phyloP scores from a whole-genome alignment of 768 basidiomycete species.

The Mycena polygramma region DNA sequence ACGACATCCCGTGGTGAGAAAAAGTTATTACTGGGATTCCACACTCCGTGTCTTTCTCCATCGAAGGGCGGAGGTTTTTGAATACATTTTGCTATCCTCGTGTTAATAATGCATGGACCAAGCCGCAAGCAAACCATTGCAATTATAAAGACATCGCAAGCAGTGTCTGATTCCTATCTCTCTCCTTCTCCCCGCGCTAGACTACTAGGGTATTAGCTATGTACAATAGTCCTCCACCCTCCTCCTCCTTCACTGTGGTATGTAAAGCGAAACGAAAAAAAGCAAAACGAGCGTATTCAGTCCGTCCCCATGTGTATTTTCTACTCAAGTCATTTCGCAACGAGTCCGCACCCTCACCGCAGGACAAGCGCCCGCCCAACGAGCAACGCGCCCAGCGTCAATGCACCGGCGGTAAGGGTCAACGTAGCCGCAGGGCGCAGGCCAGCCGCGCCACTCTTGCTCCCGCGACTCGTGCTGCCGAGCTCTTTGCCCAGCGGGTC shows the following conservation, averaged over 20 bases:
- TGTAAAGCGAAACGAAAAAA: neutral
- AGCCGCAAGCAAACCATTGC: too few relatives aligned
- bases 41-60: too few relatives aligned
- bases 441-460: slow-evolving; percentile 5
- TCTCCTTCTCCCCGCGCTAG: neutral
- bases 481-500: slow-evolving; percentile 17
- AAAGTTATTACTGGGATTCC: too few relatives aligned
- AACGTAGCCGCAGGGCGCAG: slow-evolving; percentile 11
- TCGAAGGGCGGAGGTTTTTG: too few relatives aligned
- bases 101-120: too few relatives aligned
- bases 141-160: neutral
- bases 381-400: slow-evolving; percentile 24
- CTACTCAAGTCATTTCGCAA: too few relatives aligned
- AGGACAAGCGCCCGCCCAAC: slow-evolving; percentile 4
- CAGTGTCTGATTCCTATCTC: neutral
- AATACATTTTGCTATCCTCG: too few relatives aligned
- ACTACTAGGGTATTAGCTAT: neutral
- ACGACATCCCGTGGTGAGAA: too few relatives aligned
- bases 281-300: neutral
- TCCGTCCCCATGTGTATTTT: too few relatives aligned
- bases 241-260: neutral
- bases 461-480: slow-evolving; percentile 35
- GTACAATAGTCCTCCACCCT: neutral
- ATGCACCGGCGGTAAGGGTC: neutral
- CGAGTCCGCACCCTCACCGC: slow-evolving; percentile 3